Evolutionary conservation across 306 rosid species (phyloP).

Genomic region (Erythrophleum fordii): DNA sequence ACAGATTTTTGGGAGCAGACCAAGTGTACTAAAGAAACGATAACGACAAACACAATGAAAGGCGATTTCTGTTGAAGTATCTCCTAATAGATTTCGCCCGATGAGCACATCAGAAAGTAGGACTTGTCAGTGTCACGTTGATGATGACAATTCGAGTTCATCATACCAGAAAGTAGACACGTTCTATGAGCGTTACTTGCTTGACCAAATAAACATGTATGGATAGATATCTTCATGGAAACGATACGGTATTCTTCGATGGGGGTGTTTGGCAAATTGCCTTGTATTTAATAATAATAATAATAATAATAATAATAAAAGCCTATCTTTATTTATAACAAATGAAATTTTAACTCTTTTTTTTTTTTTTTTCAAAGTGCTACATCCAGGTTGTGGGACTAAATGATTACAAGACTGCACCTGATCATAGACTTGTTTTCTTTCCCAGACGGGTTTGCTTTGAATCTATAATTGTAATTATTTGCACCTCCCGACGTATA

Average conservation of each 20-base stretch:
- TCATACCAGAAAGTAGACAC: background rate
- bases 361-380: background rate
- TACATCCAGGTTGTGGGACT: background rate
- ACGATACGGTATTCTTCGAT: too few relatives aligned
- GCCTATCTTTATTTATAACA: background rate
- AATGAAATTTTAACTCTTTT: background rate
- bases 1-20: background rate
- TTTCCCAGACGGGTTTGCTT: background rate
- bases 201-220: background rate
- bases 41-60: background rate
- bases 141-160: constrained; percentile 9
- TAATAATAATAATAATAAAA: background rate
- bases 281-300: background rate
- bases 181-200: constrained; percentile 10
- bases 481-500: background rate
- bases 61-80: background rate
- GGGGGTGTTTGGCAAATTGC: background rate
- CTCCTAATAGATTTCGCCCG: background rate
- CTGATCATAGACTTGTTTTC: background rate
- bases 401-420: background rate
- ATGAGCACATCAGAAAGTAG: background rate
- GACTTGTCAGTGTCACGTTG: constrained; percentile 6
- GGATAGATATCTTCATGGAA: background rate
- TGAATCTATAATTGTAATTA: background rate
- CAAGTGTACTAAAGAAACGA: background rate